These are phyloP conservation scores for Acanthamoeba rhysodes DNA, from an alignment of 208 protist species.

Conservation along the genomic window DNA sequence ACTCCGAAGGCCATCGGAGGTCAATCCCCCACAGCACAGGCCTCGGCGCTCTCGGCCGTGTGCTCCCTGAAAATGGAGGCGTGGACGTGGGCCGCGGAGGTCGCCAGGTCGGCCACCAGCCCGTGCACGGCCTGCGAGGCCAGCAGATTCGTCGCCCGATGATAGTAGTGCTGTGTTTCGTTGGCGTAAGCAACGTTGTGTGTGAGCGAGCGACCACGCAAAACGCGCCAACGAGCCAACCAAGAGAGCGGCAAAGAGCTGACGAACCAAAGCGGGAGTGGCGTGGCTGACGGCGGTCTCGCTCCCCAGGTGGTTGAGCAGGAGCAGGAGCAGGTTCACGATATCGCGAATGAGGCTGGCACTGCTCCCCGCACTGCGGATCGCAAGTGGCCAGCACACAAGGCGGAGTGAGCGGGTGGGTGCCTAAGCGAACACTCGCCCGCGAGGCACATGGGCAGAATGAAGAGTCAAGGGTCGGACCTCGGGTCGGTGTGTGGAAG, in stretches of 20 bases:
- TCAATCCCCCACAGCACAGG: too few species aligned
- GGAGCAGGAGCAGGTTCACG: slow-evolving; percentile 13
- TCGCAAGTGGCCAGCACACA: background rate
- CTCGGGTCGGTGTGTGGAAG: background rate
- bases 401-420: background rate
- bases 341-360: background rate
- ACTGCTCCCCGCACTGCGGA: background rate
- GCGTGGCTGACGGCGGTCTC: background rate
- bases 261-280: background rate
- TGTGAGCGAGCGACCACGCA: background rate
- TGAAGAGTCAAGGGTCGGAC: too few species aligned
- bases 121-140: background rate
- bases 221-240: background rate
- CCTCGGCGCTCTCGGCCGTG: background rate
- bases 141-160: background rate
- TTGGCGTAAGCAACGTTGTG: too few species aligned
- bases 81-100: background rate
- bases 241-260: background rate
- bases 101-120: background rate
- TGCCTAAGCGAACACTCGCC: background rate
- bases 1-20: too few species aligned
- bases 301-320: background rate
- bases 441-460: too few species aligned
- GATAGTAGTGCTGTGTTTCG: background rate
- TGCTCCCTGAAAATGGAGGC: background rate